phyloP scores from a whole-genome alignment of 2,329 filamentous ascomycete species.

The Diplodia seriata region DNA sequence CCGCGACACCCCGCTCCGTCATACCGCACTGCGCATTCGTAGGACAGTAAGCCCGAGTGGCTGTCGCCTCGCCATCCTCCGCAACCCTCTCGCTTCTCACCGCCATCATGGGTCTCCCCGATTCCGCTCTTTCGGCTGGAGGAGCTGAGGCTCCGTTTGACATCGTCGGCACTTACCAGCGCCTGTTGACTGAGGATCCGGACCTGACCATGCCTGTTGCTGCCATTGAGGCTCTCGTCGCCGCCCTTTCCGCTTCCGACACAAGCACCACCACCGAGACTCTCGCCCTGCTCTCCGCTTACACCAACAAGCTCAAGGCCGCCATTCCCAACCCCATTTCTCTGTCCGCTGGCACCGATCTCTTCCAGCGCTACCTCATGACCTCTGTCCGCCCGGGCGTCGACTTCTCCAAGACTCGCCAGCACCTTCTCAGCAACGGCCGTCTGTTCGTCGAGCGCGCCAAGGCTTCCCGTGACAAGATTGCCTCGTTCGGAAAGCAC shows the following conservation, averaged over 20 bases:
- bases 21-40: neutral
- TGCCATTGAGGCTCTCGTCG: slow-evolving; percentile 88
- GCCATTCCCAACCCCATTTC: slow-evolving; percentile 88
- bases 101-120: slow-evolving; percentile 22
- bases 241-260: slow-evolving; percentile 78
- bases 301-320: slow-evolving; percentile 78
- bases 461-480: slow-evolving; percentile 82
- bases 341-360: slow-evolving; percentile 89
- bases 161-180: slow-evolving; percentile 71
- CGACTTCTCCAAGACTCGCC: slow-evolving; percentile 83
- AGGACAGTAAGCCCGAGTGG: neutral
- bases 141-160: slow-evolving; percentile 46
- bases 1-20: slow-evolving; percentile 19
- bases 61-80: neutral
- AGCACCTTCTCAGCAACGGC: slow-evolving; percentile 84
- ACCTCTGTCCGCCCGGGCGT: slow-evolving; percentile 66
- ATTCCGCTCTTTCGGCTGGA: neutral
- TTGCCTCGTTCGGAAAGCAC: slow-evolving; percentile 78
- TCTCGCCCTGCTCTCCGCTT: slow-evolving; percentile 79
- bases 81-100: neutral
- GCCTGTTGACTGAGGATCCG: slow-evolving; percentile 70
- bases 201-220: slow-evolving; percentile 96
- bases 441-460: slow-evolving; percentile 86
- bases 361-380: slow-evolving; percentile 94
- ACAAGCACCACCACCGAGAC: slow-evolving; percentile 93